Base-by-base conservation (phyloP, 257 asterid species). In the Marsdenia floribunda region DNA sequence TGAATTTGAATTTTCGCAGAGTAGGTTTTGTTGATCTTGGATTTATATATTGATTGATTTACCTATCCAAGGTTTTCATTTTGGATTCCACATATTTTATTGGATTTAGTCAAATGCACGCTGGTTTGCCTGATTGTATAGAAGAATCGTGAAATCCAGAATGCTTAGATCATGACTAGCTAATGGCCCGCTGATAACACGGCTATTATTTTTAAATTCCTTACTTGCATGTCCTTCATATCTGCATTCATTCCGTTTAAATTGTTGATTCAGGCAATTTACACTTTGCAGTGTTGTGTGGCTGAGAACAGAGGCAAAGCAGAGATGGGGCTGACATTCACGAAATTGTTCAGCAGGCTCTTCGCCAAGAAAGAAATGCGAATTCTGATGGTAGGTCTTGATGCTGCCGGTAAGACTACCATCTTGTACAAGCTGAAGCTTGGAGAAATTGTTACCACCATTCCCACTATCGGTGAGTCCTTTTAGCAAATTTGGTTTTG, bases 331-430 rank as follows among this genome's bases (percentile, higher is more conserved):
- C 80, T 83, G 68, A 67, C 87, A 42, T 83, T 83, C 75, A 69
- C 84, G 44, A 83, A 83, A 78, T 78, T 83, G 79, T 83, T 83
- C 81, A 77, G 73, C 75, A 72, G 81, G 60, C 87, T 83, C 33
- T 83, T 83, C 57, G 86, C 86, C 19, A 83, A 80, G 84, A 83
- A 80, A 72, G 86, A 83, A 76, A 83, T 83, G 84, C 78, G 84
- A 7, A 83, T 82, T 76, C 69, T 82, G 79, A 82, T 82, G 86
- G 86, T 82, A 26, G 82, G 83, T 76, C 86, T 82, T 59, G 86
- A 82, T 73, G 86, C 86, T 53, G 83, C 86, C 74, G 84, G 86
- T 80, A 83, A 83, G 79, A 83, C 84, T 46, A 83, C 84, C 72
- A 83, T 83, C 70, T 61, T 83, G 68, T 83, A 83, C 82, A 83